A percentile compares a stretch with the other conserved stretches of the same genome.
Evolutionary conservation across 306 rosid species (phyloP).

Genomic region (Acacia melanoxylon): DNA sequence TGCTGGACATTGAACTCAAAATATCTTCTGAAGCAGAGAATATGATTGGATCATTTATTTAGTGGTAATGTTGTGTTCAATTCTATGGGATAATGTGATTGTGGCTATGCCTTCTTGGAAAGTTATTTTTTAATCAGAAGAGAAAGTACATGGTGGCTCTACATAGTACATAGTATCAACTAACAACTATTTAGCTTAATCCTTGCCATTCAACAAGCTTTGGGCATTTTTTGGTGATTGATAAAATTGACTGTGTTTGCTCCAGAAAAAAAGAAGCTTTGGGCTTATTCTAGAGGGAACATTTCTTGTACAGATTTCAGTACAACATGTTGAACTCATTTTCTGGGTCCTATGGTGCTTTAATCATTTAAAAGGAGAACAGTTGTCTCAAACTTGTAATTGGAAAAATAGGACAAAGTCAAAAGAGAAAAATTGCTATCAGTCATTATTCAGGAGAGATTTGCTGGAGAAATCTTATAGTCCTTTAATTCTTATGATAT

Average conservation of each 20-base stretch:
- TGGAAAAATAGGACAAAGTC: not conserved
- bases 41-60: constrained; percentile 20
- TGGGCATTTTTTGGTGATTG: not conserved
- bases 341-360: not conserved
- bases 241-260: too few species aligned
- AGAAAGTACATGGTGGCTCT: not conserved
- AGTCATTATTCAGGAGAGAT: not conserved
- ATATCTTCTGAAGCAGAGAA: constrained; percentile 8
- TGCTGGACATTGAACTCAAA: constrained; percentile 18
- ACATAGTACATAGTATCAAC: not conserved
- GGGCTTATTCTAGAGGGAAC: not conserved
- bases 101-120: constrained; percentile 11
- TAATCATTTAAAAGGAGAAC: not conserved
- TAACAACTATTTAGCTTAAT: not conserved
- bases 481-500: constrained; percentile 22
- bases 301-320: not conserved
- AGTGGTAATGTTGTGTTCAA: not conserved
- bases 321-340: constrained; percentile 4
- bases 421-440: not conserved
- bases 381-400: not conserved
- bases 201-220: not conserved
- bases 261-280: not conserved
- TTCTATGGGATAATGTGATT: not conserved
- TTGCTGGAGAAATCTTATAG: not conserved
- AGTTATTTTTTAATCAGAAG: not conserved